phyloP scores from a whole-genome alignment of 1,284 basidiomycete genomes.

The Veloboletus limbatus region DNA sequence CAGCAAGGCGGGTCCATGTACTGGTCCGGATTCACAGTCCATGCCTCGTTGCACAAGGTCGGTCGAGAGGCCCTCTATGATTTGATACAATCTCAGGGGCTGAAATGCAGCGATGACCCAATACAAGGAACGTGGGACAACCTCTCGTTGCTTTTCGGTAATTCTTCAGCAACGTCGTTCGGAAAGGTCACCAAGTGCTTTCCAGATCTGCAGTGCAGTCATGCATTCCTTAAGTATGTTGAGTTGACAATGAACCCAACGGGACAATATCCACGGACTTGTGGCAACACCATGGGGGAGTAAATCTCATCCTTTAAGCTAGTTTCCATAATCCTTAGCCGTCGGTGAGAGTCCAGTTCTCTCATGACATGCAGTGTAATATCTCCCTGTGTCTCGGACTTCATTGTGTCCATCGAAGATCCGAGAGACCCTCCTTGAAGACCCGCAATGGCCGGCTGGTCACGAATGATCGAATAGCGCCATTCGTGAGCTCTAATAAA shows the following conservation, averaged over 20 bases:
- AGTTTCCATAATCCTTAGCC: neutral
- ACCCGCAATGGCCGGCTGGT: conserved; percentile 14
- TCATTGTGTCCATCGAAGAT: conserved; percentile 5
- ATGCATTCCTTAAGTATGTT: neutral
- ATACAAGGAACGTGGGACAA: neutral
- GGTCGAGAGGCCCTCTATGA: conserved; percentile 10
- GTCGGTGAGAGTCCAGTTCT: conserved; percentile 12
- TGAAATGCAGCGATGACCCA: conserved; percentile 10
- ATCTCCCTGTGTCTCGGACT: neutral
- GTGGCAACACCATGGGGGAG: no score
- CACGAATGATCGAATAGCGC: conserved; percentile 7
- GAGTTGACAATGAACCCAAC: conserved; percentile 15
- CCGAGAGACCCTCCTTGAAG: neutral
- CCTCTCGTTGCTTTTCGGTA: neutral
- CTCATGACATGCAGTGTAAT: conserved; percentile 9
- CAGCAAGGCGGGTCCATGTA: conserved; percentile 8
- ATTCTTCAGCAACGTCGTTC: neutral
- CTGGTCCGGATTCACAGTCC: neutral
- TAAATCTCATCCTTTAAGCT: conserved; percentile 11
- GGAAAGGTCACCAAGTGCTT: conserved; percentile 4
- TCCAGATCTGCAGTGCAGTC: neutral
- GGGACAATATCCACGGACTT: no score
- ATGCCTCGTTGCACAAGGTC: neutral
- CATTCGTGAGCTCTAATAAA: neutral
- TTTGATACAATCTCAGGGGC: conserved; percentile 10